Base-by-base conservation (phyloP, 176 grass and related monocot genomes). In the Oryza brachyantha region DNA sequence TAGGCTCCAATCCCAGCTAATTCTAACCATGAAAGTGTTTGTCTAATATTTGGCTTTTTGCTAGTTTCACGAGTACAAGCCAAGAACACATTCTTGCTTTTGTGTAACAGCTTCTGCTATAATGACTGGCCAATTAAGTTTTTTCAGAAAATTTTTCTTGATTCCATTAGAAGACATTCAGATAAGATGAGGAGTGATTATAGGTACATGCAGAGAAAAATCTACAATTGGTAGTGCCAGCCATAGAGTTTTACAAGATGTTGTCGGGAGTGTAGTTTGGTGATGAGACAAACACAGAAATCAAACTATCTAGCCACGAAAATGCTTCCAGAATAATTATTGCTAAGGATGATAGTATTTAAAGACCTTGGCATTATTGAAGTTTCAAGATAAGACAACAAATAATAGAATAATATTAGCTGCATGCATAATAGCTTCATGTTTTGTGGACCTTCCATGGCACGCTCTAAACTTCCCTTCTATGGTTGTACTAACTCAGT, bases 151-250 rank as follows among this genome's bases (percentile, higher is more conserved):
- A 29, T 37, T 82, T 62, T 37, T 38, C 21, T 64, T 64, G 9
- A 41, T 77, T 63, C 29, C 11, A 5, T 50, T 21, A 65, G 16
- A 50, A 17, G 43, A 21, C 5, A 73, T 32, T 34, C 5, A 57
- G 64, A 57, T 35, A 68, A 79, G 64, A 26, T 62, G 25, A 61
- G 37, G 37, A 57, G 32, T 12, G 46, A 38, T 58, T 19, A 41
- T 68, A 67, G 78, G 0, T 25, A 46, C 29, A 45, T 35, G 36
- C 26, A 68, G 25, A 41, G 48, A 72, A 66, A 39, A 14, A 66
- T 82, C 29, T 16, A 43, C 42, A 66, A 74, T 74, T 52, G 70
- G 41, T 66, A 39, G 66, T 82, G 60, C 60, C 43, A 85, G 72
- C 45, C 35, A 74, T 67, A 31, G 45, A 59, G 62, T 29, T 34